phyloP scores from a whole-genome alignment of 2,329 filamentous ascomycete genomes.

The Colletotrichum trifolii region DNA sequence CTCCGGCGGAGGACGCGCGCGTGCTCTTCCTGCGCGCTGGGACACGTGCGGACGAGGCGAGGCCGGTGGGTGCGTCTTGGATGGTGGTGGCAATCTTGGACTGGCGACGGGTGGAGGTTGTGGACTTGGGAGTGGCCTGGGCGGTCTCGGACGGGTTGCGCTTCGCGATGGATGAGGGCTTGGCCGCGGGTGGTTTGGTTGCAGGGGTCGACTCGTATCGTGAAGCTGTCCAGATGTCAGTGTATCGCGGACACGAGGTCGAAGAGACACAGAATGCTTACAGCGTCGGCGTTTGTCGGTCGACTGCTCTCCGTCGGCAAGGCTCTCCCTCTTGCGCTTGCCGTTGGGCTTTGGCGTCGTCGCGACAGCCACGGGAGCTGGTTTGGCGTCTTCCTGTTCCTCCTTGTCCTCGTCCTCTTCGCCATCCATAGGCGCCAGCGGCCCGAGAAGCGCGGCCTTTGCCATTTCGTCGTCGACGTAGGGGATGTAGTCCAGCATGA shows the following conservation, averaged over 20 bases:
- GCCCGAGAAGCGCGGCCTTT: slow-evolving; percentile 23
- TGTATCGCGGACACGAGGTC: background rate
- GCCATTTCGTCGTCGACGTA: slow-evolving; percentile 18
- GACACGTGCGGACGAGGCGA: background rate
- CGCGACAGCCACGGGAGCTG: background rate
- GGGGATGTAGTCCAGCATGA: slow-evolving; percentile 23
- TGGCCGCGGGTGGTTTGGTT: slow-evolving; percentile 9
- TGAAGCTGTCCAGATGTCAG: slow-evolving; percentile 12
- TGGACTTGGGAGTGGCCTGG: slow-evolving; percentile 6
- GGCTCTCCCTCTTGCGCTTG: slow-evolving; percentile 31
- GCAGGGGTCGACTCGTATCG: slow-evolving; percentile 19
- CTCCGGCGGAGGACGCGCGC: slow-evolving; percentile 6
- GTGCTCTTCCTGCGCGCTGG: slow-evolving; percentile 14
- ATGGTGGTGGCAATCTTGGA: background rate
- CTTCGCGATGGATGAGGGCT: slow-evolving; percentile 16
- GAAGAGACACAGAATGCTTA: background rate
- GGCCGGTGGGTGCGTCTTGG: background rate
- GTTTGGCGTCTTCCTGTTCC: background rate
- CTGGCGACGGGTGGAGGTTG: background rate
- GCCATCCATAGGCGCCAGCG: background rate
- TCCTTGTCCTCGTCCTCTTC: background rate
- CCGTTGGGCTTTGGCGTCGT: slow-evolving; percentile 5
- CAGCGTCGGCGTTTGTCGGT: slow-evolving; percentile 28
- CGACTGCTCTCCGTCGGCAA: slow-evolving; percentile 3
- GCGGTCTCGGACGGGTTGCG: slow-evolving; percentile 13